phyloP scores from a whole-genome alignment of 192 early-diverging fungal genomes.

The Geranomyces variabilis region DNA sequence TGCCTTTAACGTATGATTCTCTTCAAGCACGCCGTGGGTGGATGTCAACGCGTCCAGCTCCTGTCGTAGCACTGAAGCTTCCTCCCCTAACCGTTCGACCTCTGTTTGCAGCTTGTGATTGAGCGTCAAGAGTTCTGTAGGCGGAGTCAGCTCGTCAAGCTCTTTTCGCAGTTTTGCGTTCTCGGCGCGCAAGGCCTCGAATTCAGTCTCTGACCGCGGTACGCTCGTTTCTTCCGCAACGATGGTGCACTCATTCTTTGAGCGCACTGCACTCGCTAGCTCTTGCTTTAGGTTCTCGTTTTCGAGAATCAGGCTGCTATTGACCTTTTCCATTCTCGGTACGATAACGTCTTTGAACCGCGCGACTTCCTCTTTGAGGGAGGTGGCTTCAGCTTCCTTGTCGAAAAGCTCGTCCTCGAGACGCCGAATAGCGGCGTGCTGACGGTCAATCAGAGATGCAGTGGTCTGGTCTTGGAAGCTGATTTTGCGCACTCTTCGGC shows the following conservation, averaged over 20 bases:
- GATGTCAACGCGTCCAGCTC: background rate
- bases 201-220: background rate
- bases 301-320: constrained; percentile 25
- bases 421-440: constrained; percentile 27
- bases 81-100: background rate
- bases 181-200: background rate
- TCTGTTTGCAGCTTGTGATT: background rate
- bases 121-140: background rate
- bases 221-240: background rate
- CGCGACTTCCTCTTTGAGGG: constrained; percentile 5
- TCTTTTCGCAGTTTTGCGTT: background rate
- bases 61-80: background rate
- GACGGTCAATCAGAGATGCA: constrained; percentile 25
- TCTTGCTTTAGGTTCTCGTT: constrained; percentile 23
- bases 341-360: constrained; percentile 24
- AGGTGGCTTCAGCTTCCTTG: constrained; percentile 13
- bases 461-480: constrained; percentile 9
- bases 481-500: constrained; percentile 23
- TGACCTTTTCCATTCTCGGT: constrained; percentile 30
- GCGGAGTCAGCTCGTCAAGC: background rate
- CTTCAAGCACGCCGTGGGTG: background rate
- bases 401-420: constrained; percentile 34
- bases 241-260: background rate
- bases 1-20: background rate
- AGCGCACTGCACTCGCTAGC: background rate